phyloP scores from a whole-genome alignment of 2,329 filamentous ascomycete genomes.

The Daldinia sp. region DNA sequence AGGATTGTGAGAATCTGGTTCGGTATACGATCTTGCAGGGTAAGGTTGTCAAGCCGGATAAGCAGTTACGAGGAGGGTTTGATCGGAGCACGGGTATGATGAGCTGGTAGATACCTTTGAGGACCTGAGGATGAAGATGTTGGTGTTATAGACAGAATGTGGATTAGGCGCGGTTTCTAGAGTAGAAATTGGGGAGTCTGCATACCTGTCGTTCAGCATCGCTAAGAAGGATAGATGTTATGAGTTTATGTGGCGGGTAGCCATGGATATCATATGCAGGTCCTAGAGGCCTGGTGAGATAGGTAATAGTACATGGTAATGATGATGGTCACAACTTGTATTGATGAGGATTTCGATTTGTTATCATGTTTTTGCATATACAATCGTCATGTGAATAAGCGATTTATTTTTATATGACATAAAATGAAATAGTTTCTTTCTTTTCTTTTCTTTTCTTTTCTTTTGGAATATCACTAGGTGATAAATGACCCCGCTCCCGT shows the following conservation, averaged over 20 bases:
- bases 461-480: no score
- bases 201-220: not conserved
- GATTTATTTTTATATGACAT: no score
- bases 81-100: conserved; percentile 82
- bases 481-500: no score
- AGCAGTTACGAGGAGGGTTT: conserved; percentile 89
- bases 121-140: not conserved
- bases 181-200: not conserved
- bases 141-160: not conserved
- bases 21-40: conserved; percentile 91
- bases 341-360: no score
- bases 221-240: not conserved
- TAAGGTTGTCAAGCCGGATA: conserved; percentile 90
- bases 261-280: not conserved
- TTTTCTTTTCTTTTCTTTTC: no score
- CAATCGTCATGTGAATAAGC: no score
- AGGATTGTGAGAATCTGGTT: conserved; percentile 94
- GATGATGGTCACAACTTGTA: no score
- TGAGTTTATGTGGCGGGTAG: not conserved
- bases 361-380: no score
- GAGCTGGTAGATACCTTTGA: conserved; percentile 76
- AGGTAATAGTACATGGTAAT: no score
- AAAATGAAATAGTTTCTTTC: no score
- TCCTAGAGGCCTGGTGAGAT: no score
- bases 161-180: conserved; percentile 2